phyloP scores from a whole-genome alignment of 768 basidiomycete species.

The Agrocybe chaxingu region DNA sequence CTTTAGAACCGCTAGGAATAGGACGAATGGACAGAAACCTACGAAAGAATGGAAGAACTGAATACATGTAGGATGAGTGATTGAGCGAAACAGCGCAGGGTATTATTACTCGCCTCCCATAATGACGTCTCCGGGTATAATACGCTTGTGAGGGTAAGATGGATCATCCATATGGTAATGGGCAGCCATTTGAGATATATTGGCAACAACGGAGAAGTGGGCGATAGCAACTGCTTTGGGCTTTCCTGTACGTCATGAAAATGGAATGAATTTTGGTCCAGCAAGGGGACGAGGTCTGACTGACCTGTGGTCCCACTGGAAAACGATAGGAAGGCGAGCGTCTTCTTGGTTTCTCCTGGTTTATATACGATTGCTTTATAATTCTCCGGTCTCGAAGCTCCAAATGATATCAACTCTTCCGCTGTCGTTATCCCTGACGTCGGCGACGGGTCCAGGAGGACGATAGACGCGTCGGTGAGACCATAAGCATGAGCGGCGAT shows the following conservation, averaged over 20 bases:
- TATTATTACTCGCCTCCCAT: constrained; percentile 44
- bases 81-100: not conserved
- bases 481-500: constrained; percentile 39
- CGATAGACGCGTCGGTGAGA: constrained; percentile 40
- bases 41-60: constrained; percentile 65
- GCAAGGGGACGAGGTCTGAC: constrained; percentile 21
- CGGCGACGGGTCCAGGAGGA: constrained; percentile 28
- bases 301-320: constrained; percentile 76
- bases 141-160: constrained; percentile 35
- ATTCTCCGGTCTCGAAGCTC: constrained; percentile 26
- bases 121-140: constrained; percentile 52
- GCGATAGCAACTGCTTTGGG: constrained; percentile 64
- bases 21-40: constrained; percentile 3
- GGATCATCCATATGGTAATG: constrained; percentile 45
- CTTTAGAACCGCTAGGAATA: not conserved
- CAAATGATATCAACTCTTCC: constrained; percentile 45
- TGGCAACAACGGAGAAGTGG: constrained; percentile 63
- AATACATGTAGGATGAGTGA: not conserved
- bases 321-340: constrained; percentile 66
- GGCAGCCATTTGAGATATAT: constrained; percentile 55
- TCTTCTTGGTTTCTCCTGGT: constrained; percentile 57
- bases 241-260: constrained; percentile 20
- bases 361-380: constrained; percentile 46
- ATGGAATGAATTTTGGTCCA: not conserved
- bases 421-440: constrained; percentile 25